Evolutionary conservation across 345 rosid species (phyloP).

Genomic region (Raphanus raphanistrum): DNA sequence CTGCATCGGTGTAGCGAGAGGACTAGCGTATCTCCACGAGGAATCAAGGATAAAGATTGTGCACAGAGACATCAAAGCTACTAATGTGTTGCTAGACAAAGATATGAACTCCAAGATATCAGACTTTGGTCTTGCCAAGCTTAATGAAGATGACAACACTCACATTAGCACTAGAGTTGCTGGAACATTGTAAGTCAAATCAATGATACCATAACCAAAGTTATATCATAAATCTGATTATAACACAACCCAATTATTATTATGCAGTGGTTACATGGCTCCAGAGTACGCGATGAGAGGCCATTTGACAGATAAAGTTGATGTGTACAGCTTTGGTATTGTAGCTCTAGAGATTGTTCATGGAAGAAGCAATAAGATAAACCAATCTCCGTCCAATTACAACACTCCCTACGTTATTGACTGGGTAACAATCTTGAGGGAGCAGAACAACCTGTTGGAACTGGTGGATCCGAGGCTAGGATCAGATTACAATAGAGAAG

Average conservation of each 20-base stretch:
- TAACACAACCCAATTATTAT: background rate
- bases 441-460: constrained; percentile 40
- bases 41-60: constrained; percentile 45
- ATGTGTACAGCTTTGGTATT: constrained; percentile 48
- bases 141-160: constrained; percentile 44
- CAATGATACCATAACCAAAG: background rate
- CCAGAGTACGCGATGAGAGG: constrained; percentile 51
- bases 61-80: constrained; percentile 51
- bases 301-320: constrained; percentile 41
- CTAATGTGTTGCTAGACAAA: constrained; percentile 43
- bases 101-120: constrained; percentile 42
- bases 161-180: constrained; percentile 50
- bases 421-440: constrained; percentile 40
- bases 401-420: constrained; percentile 42
- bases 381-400: background rate
- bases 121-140: constrained; percentile 49
- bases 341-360: constrained; percentile 45
- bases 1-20: constrained; percentile 47
- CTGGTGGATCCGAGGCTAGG: constrained; percentile 49
- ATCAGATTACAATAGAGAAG: constrained; percentile 40
- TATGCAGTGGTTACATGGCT: constrained; percentile 48
- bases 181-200: constrained; percentile 42
- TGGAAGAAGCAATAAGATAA: constrained; percentile 41
- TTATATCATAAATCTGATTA: background rate
- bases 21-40: constrained; percentile 45